Percentiles rank a stretch among this genome's conserved stretches.
Evolutionary conservation across 1,139 yeast genomes (phyloP).

Genomic region (Tardiomyces blankii): DNA sequence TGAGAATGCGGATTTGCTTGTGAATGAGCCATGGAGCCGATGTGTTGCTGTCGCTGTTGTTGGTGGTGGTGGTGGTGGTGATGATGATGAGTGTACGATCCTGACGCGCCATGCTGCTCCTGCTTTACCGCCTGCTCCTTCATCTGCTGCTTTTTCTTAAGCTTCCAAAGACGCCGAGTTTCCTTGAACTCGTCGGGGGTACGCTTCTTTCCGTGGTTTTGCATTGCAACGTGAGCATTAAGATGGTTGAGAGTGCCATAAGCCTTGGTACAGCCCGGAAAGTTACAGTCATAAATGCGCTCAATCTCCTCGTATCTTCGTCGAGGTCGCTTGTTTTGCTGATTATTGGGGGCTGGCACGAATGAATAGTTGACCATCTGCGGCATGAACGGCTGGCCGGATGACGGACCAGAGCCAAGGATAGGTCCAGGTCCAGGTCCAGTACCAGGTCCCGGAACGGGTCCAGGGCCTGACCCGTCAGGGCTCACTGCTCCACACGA

Average conservation of each 20-base stretch:
- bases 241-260: conserved; percentile 71
- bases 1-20: too few species aligned
- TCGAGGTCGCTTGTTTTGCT: conserved; percentile 40
- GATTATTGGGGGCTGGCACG: neutral
- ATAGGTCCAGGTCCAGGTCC: too few species aligned
- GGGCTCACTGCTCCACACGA: too few species aligned
- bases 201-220: conserved; percentile 61
- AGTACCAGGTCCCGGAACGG: too few species aligned
- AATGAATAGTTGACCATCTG: neutral
- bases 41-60: too few species aligned
- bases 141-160: conserved; percentile 11
- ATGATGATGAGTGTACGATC: neutral
- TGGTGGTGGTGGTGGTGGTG: too few species aligned
- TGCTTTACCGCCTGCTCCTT: conserved; percentile 1
- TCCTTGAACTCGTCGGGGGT: conserved; percentile 57
- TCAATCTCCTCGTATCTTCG: conserved; percentile 62
- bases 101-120: neutral
- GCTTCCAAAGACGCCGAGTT: conserved; percentile 28
- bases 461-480: too few species aligned
- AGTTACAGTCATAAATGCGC: conserved; percentile 52
- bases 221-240: conserved; percentile 64
- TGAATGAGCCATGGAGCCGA: too few species aligned
- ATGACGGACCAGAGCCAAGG: too few species aligned
- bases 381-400: neutral
- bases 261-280: conserved; percentile 51